A percentile compares a stretch with the other conserved stretches of the same genome.
Evolutionary conservation across 164 flowering plant genomes (phyloP).

Genomic region (Chloranthus sessilifolius): DNA sequence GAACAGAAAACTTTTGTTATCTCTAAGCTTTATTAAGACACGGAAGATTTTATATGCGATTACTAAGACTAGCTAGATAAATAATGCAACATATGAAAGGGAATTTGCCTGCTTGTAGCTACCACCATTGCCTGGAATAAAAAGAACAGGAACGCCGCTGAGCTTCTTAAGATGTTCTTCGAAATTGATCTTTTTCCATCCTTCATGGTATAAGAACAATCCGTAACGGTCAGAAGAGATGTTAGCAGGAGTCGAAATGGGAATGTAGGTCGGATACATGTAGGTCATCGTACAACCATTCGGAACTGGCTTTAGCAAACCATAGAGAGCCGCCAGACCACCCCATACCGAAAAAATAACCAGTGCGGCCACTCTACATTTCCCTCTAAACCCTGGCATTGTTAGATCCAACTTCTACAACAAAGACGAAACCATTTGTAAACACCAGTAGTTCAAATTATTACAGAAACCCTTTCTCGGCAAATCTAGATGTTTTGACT

Average conservation of each 20-base stretch:
- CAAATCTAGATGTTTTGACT: too few relatives aligned
- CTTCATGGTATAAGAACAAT: slow-evolving; percentile 90
- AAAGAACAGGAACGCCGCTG: slow-evolving; percentile 85
- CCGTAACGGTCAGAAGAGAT: slow-evolving; percentile 58
- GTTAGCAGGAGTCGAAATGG: slow-evolving; percentile 45
- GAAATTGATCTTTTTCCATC: slow-evolving; percentile 93
- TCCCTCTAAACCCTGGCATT: slow-evolving; percentile 49
- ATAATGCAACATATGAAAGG: neutral
- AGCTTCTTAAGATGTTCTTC: slow-evolving; percentile 69
- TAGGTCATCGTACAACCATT: slow-evolving; percentile 94
- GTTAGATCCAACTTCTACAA: slow-evolving; percentile 10
- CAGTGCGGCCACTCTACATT: slow-evolving; percentile 34
- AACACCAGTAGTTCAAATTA: too few relatives aligned
- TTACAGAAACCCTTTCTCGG: too few relatives aligned
- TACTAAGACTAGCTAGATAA: too few relatives aligned
- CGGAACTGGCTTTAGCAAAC: slow-evolving; percentile 55
- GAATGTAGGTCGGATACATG: slow-evolving; percentile 94
- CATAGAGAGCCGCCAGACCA: slow-evolving; percentile 48
- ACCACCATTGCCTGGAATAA: slow-evolving; percentile 97
- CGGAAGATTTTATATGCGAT: too few relatives aligned
- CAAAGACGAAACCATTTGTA: slow-evolving; percentile 5
- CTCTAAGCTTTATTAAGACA: too few relatives aligned
- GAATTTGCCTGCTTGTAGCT: slow-evolving; percentile 91
- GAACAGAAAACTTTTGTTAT: too few relatives aligned
- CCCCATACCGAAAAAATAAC: slow-evolving; percentile 37